Evolutionary conservation across 2,329 filamentous ascomycete species (phyloP).

Genomic region (Falciphora oryzae): DNA sequence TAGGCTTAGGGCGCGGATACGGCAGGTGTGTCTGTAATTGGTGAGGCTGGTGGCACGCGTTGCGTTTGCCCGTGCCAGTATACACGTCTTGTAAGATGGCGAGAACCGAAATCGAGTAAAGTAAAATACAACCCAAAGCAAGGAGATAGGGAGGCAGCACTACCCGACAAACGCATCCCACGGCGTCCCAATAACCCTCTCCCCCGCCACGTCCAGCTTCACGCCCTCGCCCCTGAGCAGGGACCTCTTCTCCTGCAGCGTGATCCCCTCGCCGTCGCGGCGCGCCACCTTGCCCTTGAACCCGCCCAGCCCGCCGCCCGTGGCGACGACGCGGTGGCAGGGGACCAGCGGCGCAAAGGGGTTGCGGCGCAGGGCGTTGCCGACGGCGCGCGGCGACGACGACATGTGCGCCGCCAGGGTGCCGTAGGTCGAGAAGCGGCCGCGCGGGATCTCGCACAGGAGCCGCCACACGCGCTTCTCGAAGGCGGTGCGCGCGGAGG

Average conservation of each 20-base stretch:
- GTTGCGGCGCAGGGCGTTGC: constrained; percentile 70
- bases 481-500: constrained; percentile 40
- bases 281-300: constrained; percentile 64
- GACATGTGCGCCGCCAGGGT: constrained; percentile 60
- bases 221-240: constrained; percentile 61
- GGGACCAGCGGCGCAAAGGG: constrained; percentile 79
- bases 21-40: no score
- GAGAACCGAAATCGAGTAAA: no score
- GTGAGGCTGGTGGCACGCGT: no score
- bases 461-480: constrained; percentile 63
- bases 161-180: constrained; percentile 19
- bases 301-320: constrained; percentile 63
- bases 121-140: no score
- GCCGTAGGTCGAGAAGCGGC: constrained; percentile 72
- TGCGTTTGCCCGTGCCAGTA: no score
- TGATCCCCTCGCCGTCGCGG: constrained; percentile 51
- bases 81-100: no score
- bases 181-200: constrained; percentile 53
- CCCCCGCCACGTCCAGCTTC: constrained; percentile 48
- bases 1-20: background rate
- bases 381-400: constrained; percentile 71
- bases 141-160: no score
- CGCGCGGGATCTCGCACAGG: constrained; percentile 70
- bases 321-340: constrained; percentile 75
- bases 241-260: constrained; percentile 57